Evolutionary conservation across 2,329 filamentous ascomycete genomes (phyloP).

Genomic region (Arthrobotrys pseudoclavata): DNA sequence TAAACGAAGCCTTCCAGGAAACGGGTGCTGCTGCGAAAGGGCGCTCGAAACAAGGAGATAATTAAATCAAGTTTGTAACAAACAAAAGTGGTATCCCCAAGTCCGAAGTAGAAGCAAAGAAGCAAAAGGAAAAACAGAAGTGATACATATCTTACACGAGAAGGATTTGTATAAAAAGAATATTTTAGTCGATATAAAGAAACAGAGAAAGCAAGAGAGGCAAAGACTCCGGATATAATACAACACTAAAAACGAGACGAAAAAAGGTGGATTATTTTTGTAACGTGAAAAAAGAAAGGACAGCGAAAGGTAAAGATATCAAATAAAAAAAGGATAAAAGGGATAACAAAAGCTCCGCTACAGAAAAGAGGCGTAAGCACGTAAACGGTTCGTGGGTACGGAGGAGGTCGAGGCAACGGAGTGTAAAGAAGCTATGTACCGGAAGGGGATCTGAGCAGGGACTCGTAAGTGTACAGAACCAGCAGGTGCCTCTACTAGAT

Average conservation of each 20-base stretch:
- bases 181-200: conserved; percentile 42
- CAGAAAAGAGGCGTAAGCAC: conserved; percentile 53
- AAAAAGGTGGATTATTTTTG: conserved; percentile 40
- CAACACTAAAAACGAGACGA: conserved; percentile 31
- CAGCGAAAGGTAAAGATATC: conserved; percentile 21
- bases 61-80: conserved; percentile 34
- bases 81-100: conserved; percentile 35
- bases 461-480: neutral
- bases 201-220: conserved; percentile 19
- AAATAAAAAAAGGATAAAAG: conserved; percentile 30
- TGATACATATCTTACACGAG: conserved; percentile 59
- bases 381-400: conserved; percentile 49
- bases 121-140: conserved; percentile 20
- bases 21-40: conserved; percentile 16
- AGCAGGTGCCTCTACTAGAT: conserved; percentile 5
- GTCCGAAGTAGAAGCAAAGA: conserved; percentile 17
- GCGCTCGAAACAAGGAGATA: conserved; percentile 21
- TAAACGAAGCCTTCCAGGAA: conserved; percentile 17
- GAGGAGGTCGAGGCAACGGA: conserved; percentile 19
- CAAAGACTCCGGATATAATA: conserved; percentile 60
- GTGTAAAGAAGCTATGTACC: conserved; percentile 56
- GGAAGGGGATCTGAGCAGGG: conserved; percentile 23
- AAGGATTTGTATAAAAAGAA: conserved; percentile 48
- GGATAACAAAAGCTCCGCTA: conserved; percentile 41
- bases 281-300: conserved; percentile 21